These are phyloP conservation scores for Berkeleyomyces rouxiae DNA, from an alignment of 2,329 filamentous ascomycete species.

Conservation along the genomic window DNA sequence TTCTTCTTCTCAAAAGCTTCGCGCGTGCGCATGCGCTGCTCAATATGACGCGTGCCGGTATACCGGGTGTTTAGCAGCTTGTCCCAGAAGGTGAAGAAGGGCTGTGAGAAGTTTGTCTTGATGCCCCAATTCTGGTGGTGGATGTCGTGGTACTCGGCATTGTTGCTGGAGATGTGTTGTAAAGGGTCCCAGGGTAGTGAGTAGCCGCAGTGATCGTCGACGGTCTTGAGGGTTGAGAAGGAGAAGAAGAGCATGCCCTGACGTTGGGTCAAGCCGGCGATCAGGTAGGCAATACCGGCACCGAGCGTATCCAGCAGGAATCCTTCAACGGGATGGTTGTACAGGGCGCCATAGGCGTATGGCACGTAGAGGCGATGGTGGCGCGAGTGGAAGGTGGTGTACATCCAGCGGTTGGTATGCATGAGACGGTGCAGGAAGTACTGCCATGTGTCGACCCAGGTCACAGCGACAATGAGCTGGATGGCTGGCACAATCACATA, in stretches of 20 bases:
- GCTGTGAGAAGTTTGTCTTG: conserved; percentile 84
- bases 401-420: conserved; percentile 96
- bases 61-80: conserved; percentile 65
- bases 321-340: conserved; percentile 90
- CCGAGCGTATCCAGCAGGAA: conserved; percentile 86
- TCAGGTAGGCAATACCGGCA: conserved; percentile 66
- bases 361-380: conserved; percentile 96
- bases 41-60: conserved; percentile 40
- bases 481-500: conserved; percentile 57
- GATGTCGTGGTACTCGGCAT: conserved; percentile 91
- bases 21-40: conserved; percentile 9
- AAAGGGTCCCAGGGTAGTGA: conserved; percentile 89
- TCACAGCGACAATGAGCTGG: conserved; percentile 60
- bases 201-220: conserved; percentile 96
- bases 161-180: conserved; percentile 84
- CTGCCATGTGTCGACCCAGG: conserved; percentile 88
- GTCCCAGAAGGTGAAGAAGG: conserved; percentile 96
- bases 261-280: conserved; percentile 65
- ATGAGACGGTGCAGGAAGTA: conserved; percentile 93
- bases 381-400: conserved; percentile 82
- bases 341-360: conserved; percentile 90
- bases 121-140: conserved; percentile 99
- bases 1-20: conserved; percentile 5
- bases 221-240: conserved; percentile 81
- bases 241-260: conserved; percentile 85